Evolutionary conservation across 768 basidiomycete genomes (phyloP).

Genomic region (Lentinula raphanica): DNA sequence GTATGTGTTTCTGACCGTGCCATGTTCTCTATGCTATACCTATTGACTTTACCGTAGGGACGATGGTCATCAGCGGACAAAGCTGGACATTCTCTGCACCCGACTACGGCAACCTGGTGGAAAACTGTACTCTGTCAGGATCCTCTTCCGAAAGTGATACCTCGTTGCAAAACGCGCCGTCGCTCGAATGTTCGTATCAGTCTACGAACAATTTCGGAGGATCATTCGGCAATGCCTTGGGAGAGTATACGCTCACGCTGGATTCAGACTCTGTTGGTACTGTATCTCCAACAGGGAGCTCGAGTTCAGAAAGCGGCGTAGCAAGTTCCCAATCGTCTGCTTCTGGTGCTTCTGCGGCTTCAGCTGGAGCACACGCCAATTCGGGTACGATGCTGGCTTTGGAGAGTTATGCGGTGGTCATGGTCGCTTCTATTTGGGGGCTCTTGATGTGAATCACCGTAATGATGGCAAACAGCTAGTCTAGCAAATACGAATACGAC

Average conservation of each 20-base stretch:
- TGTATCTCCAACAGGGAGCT: background rate
- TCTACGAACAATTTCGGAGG: background rate
- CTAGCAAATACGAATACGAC: too few relatives aligned
- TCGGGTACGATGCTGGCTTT: too few relatives aligned
- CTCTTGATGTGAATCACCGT: too few relatives aligned
- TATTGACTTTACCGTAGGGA: background rate
- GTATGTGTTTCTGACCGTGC: background rate
- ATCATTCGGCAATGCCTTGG: background rate
- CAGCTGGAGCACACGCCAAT: too few relatives aligned
- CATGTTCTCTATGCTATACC: background rate
- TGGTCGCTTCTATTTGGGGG: too few relatives aligned
- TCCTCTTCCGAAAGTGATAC: background rate
- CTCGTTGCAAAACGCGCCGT: background rate
- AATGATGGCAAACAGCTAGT: too few relatives aligned
- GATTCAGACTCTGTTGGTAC: background rate
- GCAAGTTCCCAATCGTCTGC: background rate
- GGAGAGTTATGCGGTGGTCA: too few relatives aligned
- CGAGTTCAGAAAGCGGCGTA: background rate
- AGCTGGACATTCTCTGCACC: background rate
- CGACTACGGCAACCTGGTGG: background rate
- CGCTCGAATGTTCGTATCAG: background rate
- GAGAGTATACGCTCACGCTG: background rate
- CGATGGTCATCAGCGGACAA: background rate
- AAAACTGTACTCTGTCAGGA: background rate
- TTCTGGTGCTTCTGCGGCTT: background rate